phyloP scores from a whole-genome alignment of 495 filamentous ascomycete species.

The Parathielavia hyrcaniae region DNA sequence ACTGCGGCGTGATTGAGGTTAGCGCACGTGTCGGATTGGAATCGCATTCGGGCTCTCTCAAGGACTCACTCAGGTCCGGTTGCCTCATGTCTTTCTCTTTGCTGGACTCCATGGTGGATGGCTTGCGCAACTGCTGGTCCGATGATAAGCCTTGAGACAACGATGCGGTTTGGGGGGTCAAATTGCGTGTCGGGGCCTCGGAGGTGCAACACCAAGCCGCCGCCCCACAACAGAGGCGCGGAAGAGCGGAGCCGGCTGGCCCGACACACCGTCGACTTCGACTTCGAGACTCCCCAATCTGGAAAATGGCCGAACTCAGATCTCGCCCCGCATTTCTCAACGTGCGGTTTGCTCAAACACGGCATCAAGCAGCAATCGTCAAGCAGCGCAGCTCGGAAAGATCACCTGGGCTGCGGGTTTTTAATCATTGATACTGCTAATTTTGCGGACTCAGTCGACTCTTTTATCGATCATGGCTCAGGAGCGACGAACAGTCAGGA shows the following conservation, averaged over 20 bases:
- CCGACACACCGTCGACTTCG: too few species aligned
- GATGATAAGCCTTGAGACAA: background rate
- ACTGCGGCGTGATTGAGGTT: conserved; percentile 29
- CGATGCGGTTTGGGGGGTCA: conserved; percentile 1
- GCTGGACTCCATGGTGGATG: conserved; percentile 53
- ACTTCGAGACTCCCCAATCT: too few species aligned
- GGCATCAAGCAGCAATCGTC: background rate
- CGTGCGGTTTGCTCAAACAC: background rate
- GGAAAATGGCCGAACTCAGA: too few species aligned
- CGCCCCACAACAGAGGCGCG: too few species aligned
- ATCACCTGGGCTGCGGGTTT: background rate
- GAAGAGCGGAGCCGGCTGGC: background rate
- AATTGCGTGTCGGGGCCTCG: too few species aligned
- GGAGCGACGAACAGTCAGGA: too few species aligned
- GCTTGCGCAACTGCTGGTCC: background rate
- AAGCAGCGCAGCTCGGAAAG: background rate
- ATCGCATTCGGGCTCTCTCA: background rate
- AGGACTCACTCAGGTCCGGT: conserved; percentile 65
- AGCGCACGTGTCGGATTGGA: conserved; percentile 21
- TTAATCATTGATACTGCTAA: too few species aligned
- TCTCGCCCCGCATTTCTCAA: background rate
- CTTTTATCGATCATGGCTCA: too few species aligned
- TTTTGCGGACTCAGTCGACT: too few species aligned
- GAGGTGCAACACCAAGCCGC: too few species aligned
- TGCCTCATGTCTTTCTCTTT: conserved; percentile 76